Evolutionary conservation across 805 yeast species (phyloP), one percentile per base, ranked within the genome.

Genomic region (Yarrowia hollandica): DNA sequence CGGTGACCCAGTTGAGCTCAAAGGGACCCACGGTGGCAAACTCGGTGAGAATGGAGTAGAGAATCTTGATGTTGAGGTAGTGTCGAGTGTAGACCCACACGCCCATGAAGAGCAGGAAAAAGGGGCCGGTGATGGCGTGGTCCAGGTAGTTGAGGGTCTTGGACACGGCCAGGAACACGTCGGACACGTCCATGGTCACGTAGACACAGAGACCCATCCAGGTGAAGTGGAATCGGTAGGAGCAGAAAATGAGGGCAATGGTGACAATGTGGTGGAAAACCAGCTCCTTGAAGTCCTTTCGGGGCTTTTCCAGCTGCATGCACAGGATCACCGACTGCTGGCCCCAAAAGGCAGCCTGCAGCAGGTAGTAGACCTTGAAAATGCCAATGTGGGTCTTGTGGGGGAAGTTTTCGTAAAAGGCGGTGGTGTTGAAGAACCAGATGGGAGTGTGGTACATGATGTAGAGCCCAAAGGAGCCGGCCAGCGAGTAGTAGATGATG

Each of bases 331-430:
- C 83, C 1, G 95, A 85, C 74, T 94, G 99, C 75, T 94, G 99
- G 19, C 90, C 84, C 99, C 99, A 94, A 73, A 90, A 94, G 4
- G 97, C 87, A 5, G 98, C 97, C 75, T 94, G 98, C 38, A 88
- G 83, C 62, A 94, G 76, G 71, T 94, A 94, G 70, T 86, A 94
- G 12, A 83, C 71, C 75, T 94, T 94, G 76, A 87, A 86, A 60
- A 78, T 75, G 62, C 75, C 79, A 60, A 81, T 85, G 68, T 87
- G 88, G 30, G 85, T 78, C 62, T 80, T 77, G 74, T 94, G 98
- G 6, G 99, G 99, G 71, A 86, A 92, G 22, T 81, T 75, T 61
- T 71, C 79, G 72, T 90, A 94, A 77, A 92, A 87, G 33, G 88
- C 83, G 3, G 82, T 77, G 2, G 97, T 94, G 69, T 88, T 81